These are phyloP conservation scores for Anastatica hierochuntica DNA, from an alignment of 345 rosid species.

Conservation along the genomic window DNA sequence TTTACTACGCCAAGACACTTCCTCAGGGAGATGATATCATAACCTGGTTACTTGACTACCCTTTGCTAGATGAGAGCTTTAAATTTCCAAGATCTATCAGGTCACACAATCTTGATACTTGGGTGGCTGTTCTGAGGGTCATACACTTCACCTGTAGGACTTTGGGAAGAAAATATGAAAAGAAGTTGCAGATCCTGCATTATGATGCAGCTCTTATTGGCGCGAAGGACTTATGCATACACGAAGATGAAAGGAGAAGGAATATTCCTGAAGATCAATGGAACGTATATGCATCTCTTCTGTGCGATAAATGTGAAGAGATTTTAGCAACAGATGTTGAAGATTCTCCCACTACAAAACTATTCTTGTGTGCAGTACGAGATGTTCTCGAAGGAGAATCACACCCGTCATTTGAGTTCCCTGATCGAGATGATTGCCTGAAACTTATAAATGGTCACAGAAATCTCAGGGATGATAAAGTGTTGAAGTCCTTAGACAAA, in stretches of 20 bases:
- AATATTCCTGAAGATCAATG: background rate
- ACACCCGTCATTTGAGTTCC: background rate
- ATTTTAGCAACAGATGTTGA: background rate
- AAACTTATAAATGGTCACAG: background rate
- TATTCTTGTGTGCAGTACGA: background rate
- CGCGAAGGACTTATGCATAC: background rate
- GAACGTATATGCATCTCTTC: conserved; percentile 8
- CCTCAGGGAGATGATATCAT: conserved; percentile 18
- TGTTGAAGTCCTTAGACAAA: background rate
- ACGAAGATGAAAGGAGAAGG: conserved; percentile 4
- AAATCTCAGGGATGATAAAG: conserved; percentile 8
- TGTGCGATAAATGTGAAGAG: background rate
- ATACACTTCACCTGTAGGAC: background rate
- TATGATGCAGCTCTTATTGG: background rate
- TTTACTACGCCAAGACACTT: conserved; percentile 9
- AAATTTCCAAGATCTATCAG: conserved; percentile 1
- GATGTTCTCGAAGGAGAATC: conserved; percentile 7
- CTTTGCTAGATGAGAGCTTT: background rate
- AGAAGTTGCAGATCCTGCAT: background rate
- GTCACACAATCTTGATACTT: conserved; percentile 11
- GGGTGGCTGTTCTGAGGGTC: conserved; percentile 13
- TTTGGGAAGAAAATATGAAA: background rate
- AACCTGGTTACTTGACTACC: conserved; percentile 10
- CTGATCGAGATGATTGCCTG: background rate
- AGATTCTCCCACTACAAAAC: background rate